Conservation (phyloP, 2,329 filamentous ascomycete genomes). For the Chlorencoelia australis region DNA sequence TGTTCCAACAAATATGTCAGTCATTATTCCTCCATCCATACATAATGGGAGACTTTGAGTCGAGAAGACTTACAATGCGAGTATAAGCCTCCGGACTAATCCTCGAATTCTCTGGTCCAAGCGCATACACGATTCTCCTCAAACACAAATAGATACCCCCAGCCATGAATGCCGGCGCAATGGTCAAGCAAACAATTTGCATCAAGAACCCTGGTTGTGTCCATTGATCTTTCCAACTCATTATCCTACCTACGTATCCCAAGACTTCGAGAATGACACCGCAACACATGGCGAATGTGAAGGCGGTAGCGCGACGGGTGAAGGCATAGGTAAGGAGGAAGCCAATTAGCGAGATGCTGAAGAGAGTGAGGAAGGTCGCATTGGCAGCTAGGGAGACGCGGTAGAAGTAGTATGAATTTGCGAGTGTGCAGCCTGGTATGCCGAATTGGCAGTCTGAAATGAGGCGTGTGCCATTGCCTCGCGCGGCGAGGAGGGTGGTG, state of each 20-base stretch:
- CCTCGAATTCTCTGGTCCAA: conserved; percentile 39
- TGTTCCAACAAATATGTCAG: too few species aligned
- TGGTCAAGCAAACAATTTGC: conserved; percentile 52
- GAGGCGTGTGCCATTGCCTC: not conserved
- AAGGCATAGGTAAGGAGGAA: conserved; percentile 33
- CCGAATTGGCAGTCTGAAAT: not conserved
- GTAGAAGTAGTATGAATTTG: conserved; percentile 39
- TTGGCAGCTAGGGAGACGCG: conserved; percentile 44
- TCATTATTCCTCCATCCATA: too few species aligned
- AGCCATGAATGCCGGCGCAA: conserved; percentile 54
- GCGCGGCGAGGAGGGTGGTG: too few species aligned
- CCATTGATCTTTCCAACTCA: conserved; percentile 45
- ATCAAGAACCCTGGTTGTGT: conserved; percentile 38
- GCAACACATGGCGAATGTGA: conserved; percentile 41
- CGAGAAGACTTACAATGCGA: conserved; percentile 33
- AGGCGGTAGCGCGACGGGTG: conserved; percentile 39
- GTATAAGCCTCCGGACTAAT: conserved; percentile 39
- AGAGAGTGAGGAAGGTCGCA: conserved; percentile 40
- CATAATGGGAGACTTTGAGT: too few species aligned
- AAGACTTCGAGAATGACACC: conserved; percentile 46
- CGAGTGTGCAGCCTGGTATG: conserved; percentile 23
- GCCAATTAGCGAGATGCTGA: conserved; percentile 33
- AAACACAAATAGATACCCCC: conserved; percentile 56
- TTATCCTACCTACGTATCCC: conserved; percentile 49
- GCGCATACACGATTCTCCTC: conserved; percentile 37